Conservation (phyloP, 371 early-diverging fungal species). For the Lichtheimia corymbifera region DNA sequence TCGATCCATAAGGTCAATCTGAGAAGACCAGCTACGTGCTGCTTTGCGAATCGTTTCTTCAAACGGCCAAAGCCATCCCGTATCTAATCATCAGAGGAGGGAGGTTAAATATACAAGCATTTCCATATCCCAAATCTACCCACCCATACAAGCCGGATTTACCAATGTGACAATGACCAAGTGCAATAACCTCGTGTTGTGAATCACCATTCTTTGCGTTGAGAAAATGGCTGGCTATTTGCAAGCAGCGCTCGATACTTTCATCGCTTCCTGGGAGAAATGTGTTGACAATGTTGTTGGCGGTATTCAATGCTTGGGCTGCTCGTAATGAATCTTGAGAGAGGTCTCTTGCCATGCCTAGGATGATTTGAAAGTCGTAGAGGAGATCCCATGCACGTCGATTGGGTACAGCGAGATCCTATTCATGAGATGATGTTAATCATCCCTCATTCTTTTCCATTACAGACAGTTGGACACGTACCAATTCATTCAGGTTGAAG, state of each 20-base stretch:
- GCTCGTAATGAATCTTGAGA: slow-evolving; percentile 70
- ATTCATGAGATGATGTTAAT: slow-evolving; percentile 67
- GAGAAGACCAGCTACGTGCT: slow-evolving; percentile 63
- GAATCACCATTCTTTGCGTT: slow-evolving; percentile 50
- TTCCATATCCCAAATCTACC: no score
- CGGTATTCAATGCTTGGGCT: slow-evolving; percentile 79
- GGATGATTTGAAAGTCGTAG: slow-evolving; percentile 81
- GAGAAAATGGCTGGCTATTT: slow-evolving; percentile 67
- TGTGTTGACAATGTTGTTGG: slow-evolving; percentile 82
- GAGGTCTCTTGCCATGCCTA: slow-evolving; percentile 76
- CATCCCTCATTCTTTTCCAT: slow-evolving; percentile 44
- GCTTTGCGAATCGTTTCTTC: slow-evolving; percentile 96
- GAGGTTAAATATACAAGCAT: no score
- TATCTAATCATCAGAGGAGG: slow-evolving; percentile 28
- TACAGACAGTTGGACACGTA: slow-evolving; percentile 4
- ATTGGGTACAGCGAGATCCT: slow-evolving; percentile 75
- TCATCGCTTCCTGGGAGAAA: slow-evolving; percentile 58
- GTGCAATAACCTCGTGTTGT: slow-evolving; percentile 71
- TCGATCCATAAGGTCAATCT: slow-evolving; percentile 78
- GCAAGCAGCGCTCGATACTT: slow-evolving; percentile 59
- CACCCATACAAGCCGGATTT: slow-evolving; percentile 15
- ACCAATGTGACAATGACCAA: slow-evolving; percentile 90
- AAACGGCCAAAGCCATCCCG: slow-evolving; percentile 92
- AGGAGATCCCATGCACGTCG: slow-evolving; percentile 67
- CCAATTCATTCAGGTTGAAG: slow-evolving; percentile 49